Percentiles rank a stretch among this genome's conserved stretches.
Evolutionary conservation across 345 rosid genomes (phyloP).

Genomic region (Eucalyptus pauciflora): DNA sequence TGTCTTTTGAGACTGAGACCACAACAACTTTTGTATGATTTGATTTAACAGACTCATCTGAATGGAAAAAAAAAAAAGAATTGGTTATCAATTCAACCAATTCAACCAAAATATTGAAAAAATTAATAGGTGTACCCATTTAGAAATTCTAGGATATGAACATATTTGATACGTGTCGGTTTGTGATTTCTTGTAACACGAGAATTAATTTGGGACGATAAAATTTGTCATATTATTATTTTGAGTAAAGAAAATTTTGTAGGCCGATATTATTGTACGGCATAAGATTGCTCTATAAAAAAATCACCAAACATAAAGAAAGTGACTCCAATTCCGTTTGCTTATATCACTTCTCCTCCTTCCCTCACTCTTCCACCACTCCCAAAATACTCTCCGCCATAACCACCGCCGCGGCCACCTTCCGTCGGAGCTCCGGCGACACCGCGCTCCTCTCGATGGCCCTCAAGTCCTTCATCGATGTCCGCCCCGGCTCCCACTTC

Average conservation of each 20-base stretch:
- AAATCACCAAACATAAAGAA: neutral
- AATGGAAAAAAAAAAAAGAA: too few relatives aligned
- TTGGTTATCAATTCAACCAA: neutral
- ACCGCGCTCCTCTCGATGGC: conserved; percentile 8
- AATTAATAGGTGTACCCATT: rapidly evolving
- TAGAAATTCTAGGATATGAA: neutral
- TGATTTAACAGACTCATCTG: too few relatives aligned
- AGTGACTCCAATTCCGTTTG: neutral
- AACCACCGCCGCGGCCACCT: neutral
- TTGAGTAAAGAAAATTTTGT: rapidly evolving
- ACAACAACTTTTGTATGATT: too few relatives aligned
- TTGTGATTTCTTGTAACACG: rapidly evolving
- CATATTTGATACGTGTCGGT: rapidly evolving
- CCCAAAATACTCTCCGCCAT: neutral
- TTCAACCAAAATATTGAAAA: rapidly evolving
- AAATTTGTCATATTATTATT: neutral
- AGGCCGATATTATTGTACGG: neutral
- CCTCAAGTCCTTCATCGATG: conserved; percentile 56
- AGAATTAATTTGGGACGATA: neutral
- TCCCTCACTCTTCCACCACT: neutral
- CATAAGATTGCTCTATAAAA: neutral
- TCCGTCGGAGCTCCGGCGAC: neutral
- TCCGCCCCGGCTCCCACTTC: conserved; percentile 62
- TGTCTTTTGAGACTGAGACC: too few relatives aligned
- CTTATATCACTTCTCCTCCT: neutral